Conservation (phyloP, 371 early-diverging fungal species). For the Mortierella sp. region DNA sequence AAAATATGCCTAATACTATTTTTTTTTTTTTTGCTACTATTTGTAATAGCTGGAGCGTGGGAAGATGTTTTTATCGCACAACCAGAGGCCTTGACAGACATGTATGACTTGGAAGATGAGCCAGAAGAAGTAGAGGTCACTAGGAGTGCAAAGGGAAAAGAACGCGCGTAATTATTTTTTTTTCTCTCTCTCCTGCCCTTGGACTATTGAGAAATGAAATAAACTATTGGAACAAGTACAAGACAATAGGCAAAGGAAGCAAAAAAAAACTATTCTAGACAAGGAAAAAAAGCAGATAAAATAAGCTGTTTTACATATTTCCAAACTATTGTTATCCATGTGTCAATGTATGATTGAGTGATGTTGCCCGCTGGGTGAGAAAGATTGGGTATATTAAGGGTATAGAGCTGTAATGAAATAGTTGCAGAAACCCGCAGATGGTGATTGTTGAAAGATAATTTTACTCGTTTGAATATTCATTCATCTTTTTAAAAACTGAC, state of each 20-base stretch:
- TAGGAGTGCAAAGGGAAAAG: conserved; percentile 41
- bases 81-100: conserved; percentile 32
- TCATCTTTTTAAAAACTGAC: too few species aligned
- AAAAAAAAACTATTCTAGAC: neutral
- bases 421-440: too few species aligned
- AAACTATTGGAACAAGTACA: neutral
- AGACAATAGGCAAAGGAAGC: neutral
- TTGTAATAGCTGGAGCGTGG: conserved; percentile 32
- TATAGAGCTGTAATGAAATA: neutral
- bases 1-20: neutral
- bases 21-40: neutral
- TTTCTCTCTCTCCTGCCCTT: too few species aligned
- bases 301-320: neutral
- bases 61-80: conserved; percentile 43
- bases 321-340: too few species aligned
- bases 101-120: conserved; percentile 44
- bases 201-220: neutral
- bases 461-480: too few species aligned
- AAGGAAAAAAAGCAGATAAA: neutral
- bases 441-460: too few species aligned
- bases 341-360: too few species aligned
- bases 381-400: conserved; percentile 5
- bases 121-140: conserved; percentile 33
- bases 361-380: too few species aligned
- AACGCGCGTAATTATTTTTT: conserved; percentile 23